Evolutionary conservation across 306 rosid genomes (phyloP), one percentile per base, ranked within the genome.

Genomic region (Prunus kanzakura): DNA sequence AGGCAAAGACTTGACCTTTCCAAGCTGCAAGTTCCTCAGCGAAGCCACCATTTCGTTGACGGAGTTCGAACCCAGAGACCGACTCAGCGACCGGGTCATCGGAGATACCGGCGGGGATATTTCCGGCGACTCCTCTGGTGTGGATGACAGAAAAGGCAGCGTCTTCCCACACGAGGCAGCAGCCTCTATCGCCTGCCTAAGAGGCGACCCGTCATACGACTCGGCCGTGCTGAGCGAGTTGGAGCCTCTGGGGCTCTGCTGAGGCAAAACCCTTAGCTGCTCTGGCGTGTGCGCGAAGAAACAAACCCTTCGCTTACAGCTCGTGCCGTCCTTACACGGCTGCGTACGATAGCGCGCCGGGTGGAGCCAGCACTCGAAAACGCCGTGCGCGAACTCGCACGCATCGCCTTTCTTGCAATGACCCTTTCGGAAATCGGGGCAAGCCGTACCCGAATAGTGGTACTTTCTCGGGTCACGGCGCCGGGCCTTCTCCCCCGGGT

Each of bases 401-500:
- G 88, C 23, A 30, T 96, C 99, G 0, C 97, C 98, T 27, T 86
- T 93, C 74, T 84, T 91, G 46, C 99, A 96, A 62, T 72, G 92
- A 0, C 99, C 99, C 19, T 92, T 96, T 0, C 99, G 91, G 54
- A 92, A 96, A 52, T 96, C 99, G 0, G 99, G 99, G 51, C 99
- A 96, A 1, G 97, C 96, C 62, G 96, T 81, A 3, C 99, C 99
- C 1, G 98, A 92, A 30, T 96, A 96, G 78, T 92, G 96, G 6
- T 61, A 96, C 86, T 89, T 90, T 64, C 98, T 84, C 32, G 97
- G 97, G 64, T 96, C 99, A 4, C 98, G 80, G 20, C 99, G 91
- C 70, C 98, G 96, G n/a, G 99, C 99, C 81, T 96, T 96, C 85
- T 96, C 99, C 9, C 99, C 99, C 1, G 98, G 99, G 70, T 96